A percentile compares a stretch with the other conserved stretches of the same genome.
phyloP scores from a whole-genome alignment of 179 eudicot genomes.

The Dionaea muscipula region DNA sequence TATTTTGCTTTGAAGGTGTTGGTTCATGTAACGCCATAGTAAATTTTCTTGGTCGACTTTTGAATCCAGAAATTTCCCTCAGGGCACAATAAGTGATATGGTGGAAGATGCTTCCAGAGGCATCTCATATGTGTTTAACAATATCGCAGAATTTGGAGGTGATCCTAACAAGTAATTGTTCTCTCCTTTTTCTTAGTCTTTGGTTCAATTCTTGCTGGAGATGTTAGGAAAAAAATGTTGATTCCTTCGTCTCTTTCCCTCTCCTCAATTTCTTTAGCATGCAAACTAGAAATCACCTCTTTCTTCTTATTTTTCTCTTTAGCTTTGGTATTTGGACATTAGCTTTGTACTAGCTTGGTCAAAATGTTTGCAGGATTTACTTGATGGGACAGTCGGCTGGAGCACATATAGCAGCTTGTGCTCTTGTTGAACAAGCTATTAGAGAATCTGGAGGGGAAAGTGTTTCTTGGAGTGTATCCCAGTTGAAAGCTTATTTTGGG shows the following conservation, averaged over 20 bases:
- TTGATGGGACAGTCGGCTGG: conserved; percentile 99
- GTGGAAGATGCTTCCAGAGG: conserved; percentile 83
- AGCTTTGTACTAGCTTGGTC: neutral
- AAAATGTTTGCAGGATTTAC: conserved; percentile 47
- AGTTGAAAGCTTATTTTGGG: conserved; percentile 81
- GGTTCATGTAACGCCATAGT: neutral
- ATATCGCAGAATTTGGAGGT: conserved; percentile 89
- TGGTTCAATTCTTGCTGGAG: neutral
- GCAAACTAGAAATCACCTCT: neutral
- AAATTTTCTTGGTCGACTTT: conserved; percentile 9
- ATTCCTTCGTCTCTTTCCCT: too few species aligned
- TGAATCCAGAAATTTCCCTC: conserved; percentile 77
- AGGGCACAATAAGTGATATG: conserved; percentile 88
- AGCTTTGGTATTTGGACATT: neutral
- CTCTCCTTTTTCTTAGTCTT: conserved; percentile 1
- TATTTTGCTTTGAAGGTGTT: too few species aligned
- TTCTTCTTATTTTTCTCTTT: neutral
- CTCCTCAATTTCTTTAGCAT: too few species aligned
- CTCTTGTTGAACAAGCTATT: conserved; percentile 73
- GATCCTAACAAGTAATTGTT: conserved; percentile 65
- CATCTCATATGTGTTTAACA: conserved; percentile 73
- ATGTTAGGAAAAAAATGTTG: neutral
- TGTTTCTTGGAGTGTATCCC: conserved; percentile 77
- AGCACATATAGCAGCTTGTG: conserved; percentile 91
- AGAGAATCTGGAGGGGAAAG: conserved; percentile 54